Base-by-base conservation (phyloP, 352 stramenopile species). In the Pythium folliculosum region DNA sequence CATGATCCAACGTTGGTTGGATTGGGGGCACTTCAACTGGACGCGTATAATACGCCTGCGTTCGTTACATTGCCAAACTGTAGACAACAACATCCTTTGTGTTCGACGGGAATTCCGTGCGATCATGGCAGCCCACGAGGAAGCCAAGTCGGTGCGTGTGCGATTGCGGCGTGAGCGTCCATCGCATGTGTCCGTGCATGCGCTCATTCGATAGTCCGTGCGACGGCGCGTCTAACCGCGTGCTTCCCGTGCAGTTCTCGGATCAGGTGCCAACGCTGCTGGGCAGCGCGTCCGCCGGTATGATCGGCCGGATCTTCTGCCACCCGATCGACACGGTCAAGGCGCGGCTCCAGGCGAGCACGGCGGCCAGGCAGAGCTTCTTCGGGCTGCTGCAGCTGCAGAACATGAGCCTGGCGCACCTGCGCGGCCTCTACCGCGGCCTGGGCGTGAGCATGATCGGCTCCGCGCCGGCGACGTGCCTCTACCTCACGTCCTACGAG, bases 401-500 rank as follows among this genome's bases (percentile, higher is more conserved):
- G 47, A 76, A 72, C 4, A 75, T 90, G 59, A 78, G 77, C 48
- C 2, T 82, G 23, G 55, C 75, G 43, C 81, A 89, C n/a, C 40
- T 93, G 27, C 81, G 84, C 8, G 90, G 94, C 3, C 77, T 99
- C 5, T 99, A 99, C 75, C 84, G 94, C 55, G 97, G 97, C 4
- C 91, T 99, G 62, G 95, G 92, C 19, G 94, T 98, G 17, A 97
- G 96, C 40, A 87, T 99, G 66, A 56, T 99, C 23, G 95, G 95
- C 12, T 98, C 96, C 14, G 97, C 96, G 47, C 97, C 97, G 12
- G 97, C 93, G 1, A 98, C 94, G 51, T 97, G 97, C 66, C 72
- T 99, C 6, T 99, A 99, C 80, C 76, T 99, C 57, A 98, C 91
- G 32, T 97, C 94, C 17, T 99, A 99, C 80, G 96, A 99, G 65